These are phyloP conservation scores for Lojkania enalia DNA, from an alignment of 2,329 filamentous ascomycete species.

Conservation along the genomic window DNA sequence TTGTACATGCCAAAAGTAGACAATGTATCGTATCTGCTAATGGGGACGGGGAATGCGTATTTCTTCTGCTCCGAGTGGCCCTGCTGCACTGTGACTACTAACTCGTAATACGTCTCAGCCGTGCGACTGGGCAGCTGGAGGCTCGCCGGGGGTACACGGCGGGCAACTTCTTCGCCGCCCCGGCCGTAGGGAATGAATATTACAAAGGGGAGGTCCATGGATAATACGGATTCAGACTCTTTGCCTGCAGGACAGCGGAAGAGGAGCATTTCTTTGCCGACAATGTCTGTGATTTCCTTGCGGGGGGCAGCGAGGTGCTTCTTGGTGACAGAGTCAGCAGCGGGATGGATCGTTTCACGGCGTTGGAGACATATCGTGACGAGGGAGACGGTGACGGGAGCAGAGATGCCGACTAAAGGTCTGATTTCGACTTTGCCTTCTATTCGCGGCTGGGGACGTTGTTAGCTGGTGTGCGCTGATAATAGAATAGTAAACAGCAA, in stretches of 20 bases:
- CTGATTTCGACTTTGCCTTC: conserved; percentile 98
- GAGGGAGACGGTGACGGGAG: conserved; percentile 86
- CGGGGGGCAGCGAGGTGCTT: conserved; percentile 87
- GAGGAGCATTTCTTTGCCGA: conserved; percentile 92
- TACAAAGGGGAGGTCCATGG: conserved; percentile 97
- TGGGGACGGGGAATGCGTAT: conserved; percentile 86
- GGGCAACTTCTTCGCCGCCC: conserved; percentile 84
- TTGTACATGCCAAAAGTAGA: conserved; percentile 99
- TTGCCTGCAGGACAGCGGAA: conserved; percentile 83
- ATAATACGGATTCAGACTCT: conserved; percentile 84
- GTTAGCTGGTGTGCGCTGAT: conserved; percentile 27
- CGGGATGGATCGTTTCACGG: conserved; percentile 93
- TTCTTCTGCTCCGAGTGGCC: conserved; percentile 85
- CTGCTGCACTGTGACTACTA: conserved; percentile 94
- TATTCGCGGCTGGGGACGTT: conserved; percentile 74
- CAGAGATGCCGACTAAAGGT: conserved; percentile 80
- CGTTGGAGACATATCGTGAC: conserved; percentile 93
- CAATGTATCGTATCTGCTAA: conserved; percentile 91
- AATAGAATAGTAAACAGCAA: background rate
- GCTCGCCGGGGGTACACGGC: conserved; percentile 88
- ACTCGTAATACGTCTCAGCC: conserved; percentile 96
- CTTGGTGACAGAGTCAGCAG: conserved; percentile 91
- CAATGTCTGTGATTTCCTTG: conserved; percentile 87
- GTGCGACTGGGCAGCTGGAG: conserved; percentile 87
- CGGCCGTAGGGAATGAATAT: conserved; percentile 95